Percentiles rank a stretch among this genome's conserved stretches.
phyloP scores from a whole-genome alignment of 2,329 filamentous ascomycete species.

The Ceratocystis cacaofunesta region DNA sequence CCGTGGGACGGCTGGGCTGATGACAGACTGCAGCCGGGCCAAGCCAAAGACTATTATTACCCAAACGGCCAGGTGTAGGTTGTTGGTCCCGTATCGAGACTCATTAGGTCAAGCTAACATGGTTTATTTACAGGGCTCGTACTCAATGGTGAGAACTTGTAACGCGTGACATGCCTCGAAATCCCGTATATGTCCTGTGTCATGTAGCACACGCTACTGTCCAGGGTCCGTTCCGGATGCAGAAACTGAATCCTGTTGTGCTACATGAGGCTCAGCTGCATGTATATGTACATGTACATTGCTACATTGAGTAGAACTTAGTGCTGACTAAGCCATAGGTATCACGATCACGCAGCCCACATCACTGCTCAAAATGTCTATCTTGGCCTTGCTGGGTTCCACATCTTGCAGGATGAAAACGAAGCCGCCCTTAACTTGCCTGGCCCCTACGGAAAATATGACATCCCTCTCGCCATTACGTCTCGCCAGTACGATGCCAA shows the following conservation, averaged over 20 bases:
- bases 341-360: slow-evolving; percentile 34
- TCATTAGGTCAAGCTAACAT: background rate
- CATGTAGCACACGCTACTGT: background rate
- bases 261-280: background rate
- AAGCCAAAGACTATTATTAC: slow-evolving; percentile 50
- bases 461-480: slow-evolving; percentile 35
- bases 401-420: slow-evolving; percentile 36
- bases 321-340: slow-evolving; percentile 20
- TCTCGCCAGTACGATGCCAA: slow-evolving; percentile 38
- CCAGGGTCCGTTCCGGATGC: background rate
- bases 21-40: slow-evolving; percentile 34
- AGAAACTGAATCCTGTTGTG: background rate
- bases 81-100: background rate
- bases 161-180: background rate
- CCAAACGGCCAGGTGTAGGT: slow-evolving; percentile 33
- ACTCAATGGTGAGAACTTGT: slow-evolving; percentile 31
- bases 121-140: slow-evolving; percentile 26
- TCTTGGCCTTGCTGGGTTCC: slow-evolving; percentile 40
- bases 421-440: slow-evolving; percentile 37
- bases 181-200: background rate
- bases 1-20: slow-evolving; percentile 37
- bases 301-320: background rate
- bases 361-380: slow-evolving; percentile 41
- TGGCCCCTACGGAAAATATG: slow-evolving; percentile 33
- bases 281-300: too few species aligned